These are phyloP conservation scores for Phialemonium atrogriseum DNA, from an alignment of 2,329 filamentous ascomycete genomes.

Conservation along the genomic window DNA sequence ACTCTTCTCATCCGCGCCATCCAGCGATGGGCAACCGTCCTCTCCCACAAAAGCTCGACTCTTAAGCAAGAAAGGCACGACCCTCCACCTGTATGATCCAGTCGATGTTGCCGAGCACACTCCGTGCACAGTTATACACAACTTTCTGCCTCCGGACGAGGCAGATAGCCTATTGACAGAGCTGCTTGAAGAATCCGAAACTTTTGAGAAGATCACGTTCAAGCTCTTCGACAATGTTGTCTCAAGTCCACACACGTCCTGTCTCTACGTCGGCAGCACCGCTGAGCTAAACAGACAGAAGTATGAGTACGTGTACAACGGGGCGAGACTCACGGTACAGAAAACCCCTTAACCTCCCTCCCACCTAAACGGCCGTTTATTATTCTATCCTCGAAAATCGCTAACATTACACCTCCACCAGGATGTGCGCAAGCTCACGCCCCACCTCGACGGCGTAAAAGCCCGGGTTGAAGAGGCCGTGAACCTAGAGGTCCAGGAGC, in stretches of 20 bases:
- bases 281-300: constrained; percentile 64
- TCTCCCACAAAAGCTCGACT: constrained; percentile 35
- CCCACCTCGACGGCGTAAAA: constrained; percentile 64
- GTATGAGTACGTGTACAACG: constrained; percentile 81
- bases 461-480: constrained; percentile 64
- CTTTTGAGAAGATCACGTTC: constrained; percentile 66
- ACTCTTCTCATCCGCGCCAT: constrained; percentile 30
- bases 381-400: too few species aligned
- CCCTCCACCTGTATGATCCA: constrained; percentile 75
- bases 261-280: constrained; percentile 71
- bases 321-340: constrained; percentile 55
- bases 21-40: constrained; percentile 9
- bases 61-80: constrained; percentile 69
- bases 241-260: constrained; percentile 72
- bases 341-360: not conserved
- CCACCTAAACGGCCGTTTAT: too few species aligned
- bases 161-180: constrained; percentile 70
- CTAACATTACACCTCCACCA: constrained; percentile 17
- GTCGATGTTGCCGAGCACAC: constrained; percentile 75
- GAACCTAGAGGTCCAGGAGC: constrained; percentile 64
- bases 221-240: constrained; percentile 86
- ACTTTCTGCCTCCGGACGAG: constrained; percentile 66
- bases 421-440: constrained; percentile 70
- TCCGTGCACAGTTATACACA: constrained; percentile 86
- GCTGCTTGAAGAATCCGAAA: constrained; percentile 62